These are phyloP conservation scores for Bipolaris zeicola DNA, from an alignment of 2,329 filamentous ascomycete species.

Conservation along the genomic window DNA sequence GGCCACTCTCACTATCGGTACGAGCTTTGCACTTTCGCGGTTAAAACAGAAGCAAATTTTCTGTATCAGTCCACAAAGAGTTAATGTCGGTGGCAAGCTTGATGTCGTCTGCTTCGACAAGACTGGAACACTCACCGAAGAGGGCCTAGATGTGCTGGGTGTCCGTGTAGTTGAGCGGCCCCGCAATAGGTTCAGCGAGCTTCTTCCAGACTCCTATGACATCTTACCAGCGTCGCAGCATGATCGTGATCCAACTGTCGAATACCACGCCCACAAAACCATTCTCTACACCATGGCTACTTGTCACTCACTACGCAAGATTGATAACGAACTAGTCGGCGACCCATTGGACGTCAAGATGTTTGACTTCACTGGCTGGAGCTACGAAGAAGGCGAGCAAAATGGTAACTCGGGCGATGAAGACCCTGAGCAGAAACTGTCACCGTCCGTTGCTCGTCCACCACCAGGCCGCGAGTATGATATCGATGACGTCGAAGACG, in stretches of 20 bases:
- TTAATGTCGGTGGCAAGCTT: slow-evolving; percentile 94
- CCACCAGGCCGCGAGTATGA: slow-evolving; percentile 67
- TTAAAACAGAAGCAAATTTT: slow-evolving; percentile 91
- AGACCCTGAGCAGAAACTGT: slow-evolving; percentile 78
- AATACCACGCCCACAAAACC: slow-evolving; percentile 68
- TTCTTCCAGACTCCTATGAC: slow-evolving; percentile 68
- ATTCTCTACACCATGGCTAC: slow-evolving; percentile 95
- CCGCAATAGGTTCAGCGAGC: slow-evolving; percentile 71
- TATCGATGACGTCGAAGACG: slow-evolving; percentile 56
- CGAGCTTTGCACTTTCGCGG: slow-evolving; percentile 87
- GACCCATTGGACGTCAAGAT: slow-evolving; percentile 97
- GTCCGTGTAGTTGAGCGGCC: slow-evolving; percentile 75
- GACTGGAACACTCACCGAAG: slow-evolving; percentile 96
- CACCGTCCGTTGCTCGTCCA: slow-evolving; percentile 87
- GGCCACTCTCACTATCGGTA: slow-evolving; percentile 93
- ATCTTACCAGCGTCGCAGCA: slow-evolving; percentile 62
- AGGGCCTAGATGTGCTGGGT: slow-evolving; percentile 91
- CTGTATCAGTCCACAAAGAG: slow-evolving; percentile 95
- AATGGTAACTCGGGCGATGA: slow-evolving; percentile 66
- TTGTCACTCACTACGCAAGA: slow-evolving; percentile 85
- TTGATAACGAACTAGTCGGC: slow-evolving; percentile 87
- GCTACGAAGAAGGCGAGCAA: slow-evolving; percentile 85
- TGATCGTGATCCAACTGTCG: slow-evolving; percentile 64
- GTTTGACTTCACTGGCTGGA: slow-evolving; percentile 96
- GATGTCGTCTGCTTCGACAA: slow-evolving; percentile 99